Evolutionary conservation across 257 asterid species (phyloP).

Genomic region (Solanum medicagineum): DNA sequence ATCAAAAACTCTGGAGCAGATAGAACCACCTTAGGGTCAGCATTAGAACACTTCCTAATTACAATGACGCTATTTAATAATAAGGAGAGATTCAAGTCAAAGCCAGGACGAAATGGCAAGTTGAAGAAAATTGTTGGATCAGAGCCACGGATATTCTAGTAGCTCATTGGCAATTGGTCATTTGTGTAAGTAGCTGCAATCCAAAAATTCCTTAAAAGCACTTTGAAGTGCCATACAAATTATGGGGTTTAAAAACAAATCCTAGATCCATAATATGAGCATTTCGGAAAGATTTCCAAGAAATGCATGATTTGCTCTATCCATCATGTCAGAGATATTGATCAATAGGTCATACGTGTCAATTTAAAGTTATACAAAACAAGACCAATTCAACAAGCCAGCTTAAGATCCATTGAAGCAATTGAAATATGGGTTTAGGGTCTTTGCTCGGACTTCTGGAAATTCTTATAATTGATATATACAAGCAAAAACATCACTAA

Average conservation of each 20-base stretch:
- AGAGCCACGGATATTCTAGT: neutral
- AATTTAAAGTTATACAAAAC: neutral
- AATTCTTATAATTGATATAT: neutral
- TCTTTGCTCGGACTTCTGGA: neutral
- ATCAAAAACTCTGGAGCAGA: too few relatives aligned
- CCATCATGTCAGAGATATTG: neutral
- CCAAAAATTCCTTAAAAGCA: neutral
- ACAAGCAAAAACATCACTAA: neutral
- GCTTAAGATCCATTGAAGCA: neutral
- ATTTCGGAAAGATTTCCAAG: neutral
- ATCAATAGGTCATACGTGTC: neutral
- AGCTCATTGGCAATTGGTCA: neutral
- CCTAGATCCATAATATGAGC: neutral
- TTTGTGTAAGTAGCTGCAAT: neutral
- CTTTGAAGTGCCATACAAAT: neutral
- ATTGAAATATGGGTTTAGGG: neutral
- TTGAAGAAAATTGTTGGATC: neutral
- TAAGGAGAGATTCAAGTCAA: neutral
- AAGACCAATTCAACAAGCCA: neutral
- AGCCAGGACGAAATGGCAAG: neutral
- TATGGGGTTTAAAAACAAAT: neutral
- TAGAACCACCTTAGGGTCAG: neutral
- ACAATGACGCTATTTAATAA: neutral
- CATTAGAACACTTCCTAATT: neutral
- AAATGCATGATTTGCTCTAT: neutral